A percentile compares a stretch with the other conserved stretches of the same genome.
Conservation (phyloP, 768 basidiomycete species). For the Suillus paluster region DNA sequence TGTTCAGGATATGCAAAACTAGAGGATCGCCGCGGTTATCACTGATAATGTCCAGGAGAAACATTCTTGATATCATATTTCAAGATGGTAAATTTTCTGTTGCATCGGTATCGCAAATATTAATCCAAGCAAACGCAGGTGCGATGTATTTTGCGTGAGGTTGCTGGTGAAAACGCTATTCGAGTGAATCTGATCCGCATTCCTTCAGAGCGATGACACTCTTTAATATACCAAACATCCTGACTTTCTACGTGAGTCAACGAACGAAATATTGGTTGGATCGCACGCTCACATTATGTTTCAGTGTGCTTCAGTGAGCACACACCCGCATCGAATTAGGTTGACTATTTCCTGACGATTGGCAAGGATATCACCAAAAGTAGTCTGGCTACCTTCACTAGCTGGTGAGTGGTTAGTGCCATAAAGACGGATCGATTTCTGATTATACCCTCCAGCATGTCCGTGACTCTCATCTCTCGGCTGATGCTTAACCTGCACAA, state of each 20-base stretch:
- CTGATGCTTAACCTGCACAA: constrained; percentile 60
- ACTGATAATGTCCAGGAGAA: constrained; percentile 28
- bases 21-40: constrained; percentile 26
- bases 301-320: background rate
- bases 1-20: constrained; percentile 47
- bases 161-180: background rate
- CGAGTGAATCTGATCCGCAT: background rate
- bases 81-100: constrained; percentile 49
- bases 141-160: constrained; percentile 60
- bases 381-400: background rate
- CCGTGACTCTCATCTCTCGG: constrained; percentile 57
- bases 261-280: background rate
- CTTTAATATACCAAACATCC: constrained; percentile 53
- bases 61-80: constrained; percentile 46
- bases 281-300: background rate
- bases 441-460: constrained; percentile 38
- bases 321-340: background rate
- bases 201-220: constrained; percentile 52
- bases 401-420: background rate
- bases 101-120: background rate
- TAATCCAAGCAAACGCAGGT: constrained; percentile 34
- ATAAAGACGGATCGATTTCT: background rate
- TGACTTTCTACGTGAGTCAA: constrained; percentile 41
- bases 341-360: background rate
- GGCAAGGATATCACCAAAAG: background rate